Evolutionary conservation across 371 early-diverging fungal species (phyloP).

Genomic region (Mycotypha africana): DNA sequence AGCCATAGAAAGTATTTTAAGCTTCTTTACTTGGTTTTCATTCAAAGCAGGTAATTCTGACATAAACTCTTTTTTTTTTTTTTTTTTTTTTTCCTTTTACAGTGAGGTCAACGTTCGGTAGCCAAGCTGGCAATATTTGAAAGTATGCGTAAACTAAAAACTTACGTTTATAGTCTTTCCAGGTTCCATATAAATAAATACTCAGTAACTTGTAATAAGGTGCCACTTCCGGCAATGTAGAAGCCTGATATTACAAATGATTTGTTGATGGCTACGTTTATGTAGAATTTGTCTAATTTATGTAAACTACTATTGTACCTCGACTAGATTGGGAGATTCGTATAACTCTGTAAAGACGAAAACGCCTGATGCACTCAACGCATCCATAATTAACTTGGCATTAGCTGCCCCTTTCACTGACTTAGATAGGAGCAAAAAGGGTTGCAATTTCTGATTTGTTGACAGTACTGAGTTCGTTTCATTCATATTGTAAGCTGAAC

Average conservation of each 20-base stretch:
- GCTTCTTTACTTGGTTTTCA: constrained; percentile 59
- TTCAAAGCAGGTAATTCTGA: constrained; percentile 55
- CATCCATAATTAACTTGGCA: constrained; percentile 71
- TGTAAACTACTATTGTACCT: constrained; percentile 38
- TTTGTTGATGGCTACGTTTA: neutral
- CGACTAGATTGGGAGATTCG: constrained; percentile 63
- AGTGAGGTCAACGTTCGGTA: too few relatives aligned
- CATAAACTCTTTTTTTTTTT: constrained; percentile 30
- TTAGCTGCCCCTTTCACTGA: constrained; percentile 72
- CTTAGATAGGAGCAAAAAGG: constrained; percentile 72
- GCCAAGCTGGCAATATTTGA: too few relatives aligned
- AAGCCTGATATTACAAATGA: constrained; percentile 42
- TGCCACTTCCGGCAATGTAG: constrained; percentile 47
- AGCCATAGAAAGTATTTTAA: constrained; percentile 74
- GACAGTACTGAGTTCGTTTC: constrained; percentile 9
- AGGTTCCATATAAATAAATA: constrained; percentile 79
- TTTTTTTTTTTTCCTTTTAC: too few relatives aligned
- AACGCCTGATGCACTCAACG: constrained; percentile 66
- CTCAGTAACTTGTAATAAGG: constrained; percentile 57
- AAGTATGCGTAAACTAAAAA: neutral
- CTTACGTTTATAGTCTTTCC: constrained; percentile 70
- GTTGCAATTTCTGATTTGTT: constrained; percentile 49
- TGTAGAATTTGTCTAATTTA: neutral
- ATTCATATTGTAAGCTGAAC: constrained; percentile 12
- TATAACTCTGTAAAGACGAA: constrained; percentile 80